Evolutionary conservation across 2,329 filamentous ascomycete genomes (phyloP).

Genomic region (Penicillium sp.): DNA sequence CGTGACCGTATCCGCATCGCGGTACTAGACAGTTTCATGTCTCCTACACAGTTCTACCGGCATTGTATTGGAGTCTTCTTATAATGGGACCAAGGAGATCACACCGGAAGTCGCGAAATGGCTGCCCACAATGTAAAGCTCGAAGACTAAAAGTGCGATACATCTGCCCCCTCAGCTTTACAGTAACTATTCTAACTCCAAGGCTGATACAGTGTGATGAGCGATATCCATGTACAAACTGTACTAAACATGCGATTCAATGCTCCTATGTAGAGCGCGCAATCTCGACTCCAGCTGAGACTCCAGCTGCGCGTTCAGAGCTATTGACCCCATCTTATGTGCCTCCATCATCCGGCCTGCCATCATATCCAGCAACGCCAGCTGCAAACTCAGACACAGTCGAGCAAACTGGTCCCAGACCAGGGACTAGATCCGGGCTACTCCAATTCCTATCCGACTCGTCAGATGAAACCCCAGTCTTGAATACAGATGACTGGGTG

Average conservation of each 20-base stretch:
- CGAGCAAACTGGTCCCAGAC: background rate
- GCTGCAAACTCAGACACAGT: background rate
- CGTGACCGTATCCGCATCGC: constrained; percentile 19
- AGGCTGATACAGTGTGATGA: constrained; percentile 27
- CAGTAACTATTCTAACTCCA: background rate
- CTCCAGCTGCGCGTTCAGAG: constrained; percentile 5
- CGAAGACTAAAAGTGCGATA: constrained; percentile 23
- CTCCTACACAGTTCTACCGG: background rate
- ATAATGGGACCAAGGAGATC: constrained; percentile 26
- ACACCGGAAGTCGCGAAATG: constrained; percentile 30
- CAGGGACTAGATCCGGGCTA: constrained; percentile 11
- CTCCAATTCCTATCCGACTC: constrained; percentile 12
- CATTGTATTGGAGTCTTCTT: background rate
- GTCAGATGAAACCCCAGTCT: background rate
- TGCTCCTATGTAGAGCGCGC: constrained; percentile 20
- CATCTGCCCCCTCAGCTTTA: background rate
- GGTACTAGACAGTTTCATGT: constrained; percentile 3
- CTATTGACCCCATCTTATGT: background rate
- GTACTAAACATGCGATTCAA: constrained; percentile 21
- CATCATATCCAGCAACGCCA: constrained; percentile 6
- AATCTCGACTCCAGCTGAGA: constrained; percentile 2
- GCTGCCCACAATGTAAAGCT: constrained; percentile 27
- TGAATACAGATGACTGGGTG: constrained; percentile 16
- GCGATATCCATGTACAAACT: constrained; percentile 26
- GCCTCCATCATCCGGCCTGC: constrained; percentile 1